Base-by-base conservation (phyloP, 495 filamentous ascomycete species). In the Neurospora tetrasperma region DNA sequence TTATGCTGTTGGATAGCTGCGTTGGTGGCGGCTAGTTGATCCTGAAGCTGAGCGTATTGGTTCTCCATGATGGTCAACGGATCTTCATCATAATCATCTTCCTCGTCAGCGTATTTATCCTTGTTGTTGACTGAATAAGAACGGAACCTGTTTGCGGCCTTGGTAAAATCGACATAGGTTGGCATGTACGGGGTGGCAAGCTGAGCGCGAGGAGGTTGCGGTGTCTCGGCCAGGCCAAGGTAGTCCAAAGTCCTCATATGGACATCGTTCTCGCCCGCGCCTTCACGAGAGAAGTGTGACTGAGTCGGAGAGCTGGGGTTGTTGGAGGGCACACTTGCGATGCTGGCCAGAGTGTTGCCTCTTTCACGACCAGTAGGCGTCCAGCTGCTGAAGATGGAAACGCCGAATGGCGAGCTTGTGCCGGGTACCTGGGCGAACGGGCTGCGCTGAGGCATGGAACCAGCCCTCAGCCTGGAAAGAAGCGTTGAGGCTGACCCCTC, bases 121-220 rank as follows among this genome's bases (percentile, higher is more conserved):
- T 96, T 98, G 48, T 96, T 96, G 81, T 99, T 98, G 69, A 99
- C 96, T 27, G 96, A 99, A 80, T 97, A 98, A 40, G 96, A 99
- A 20, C 96, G 90, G 82, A 98, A 94, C 66, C 96, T 88, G 81
- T 92, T 98, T 71, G 91, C 87, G 73, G 89, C 93, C 80, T 91
- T 93, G 74, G 89, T 90, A 76, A 93, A 88, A 70, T 88, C 86
- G 69, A 89, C 89, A 77, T 96, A 83, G 73, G 92, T 92, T 68
- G 92, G 92, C n/a, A 97, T 83, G 75, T 94, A 90, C 5, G 92
- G 91, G 40, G 90, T 90, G 69, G 89, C 88, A 74, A 97, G 85
- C 70, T 87, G 89, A 70, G 92, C 90, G 70, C 90, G 89, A 74
- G 89, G 82, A 70, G 92, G 92, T 79, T 96, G 93, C 23, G 96